A percentile compares a stretch with the other conserved stretches of the same genome.
phyloP scores from a whole-genome alignment of 768 basidiomycete species.

The Auricularia auricula-judae region DNA sequence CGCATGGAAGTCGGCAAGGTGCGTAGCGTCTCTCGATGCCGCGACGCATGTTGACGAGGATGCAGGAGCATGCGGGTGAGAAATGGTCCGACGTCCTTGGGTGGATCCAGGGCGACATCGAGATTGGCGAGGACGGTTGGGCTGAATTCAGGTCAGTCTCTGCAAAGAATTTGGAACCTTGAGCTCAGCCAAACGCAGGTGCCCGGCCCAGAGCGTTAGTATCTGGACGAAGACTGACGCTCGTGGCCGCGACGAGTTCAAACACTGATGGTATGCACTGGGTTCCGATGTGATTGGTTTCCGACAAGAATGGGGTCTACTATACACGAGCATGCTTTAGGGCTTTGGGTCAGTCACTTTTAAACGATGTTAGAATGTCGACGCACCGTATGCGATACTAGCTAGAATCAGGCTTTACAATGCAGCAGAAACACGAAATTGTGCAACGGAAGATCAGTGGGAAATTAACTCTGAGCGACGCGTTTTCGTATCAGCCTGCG shows the following conservation, averaged over 20 bases:
- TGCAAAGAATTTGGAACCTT: background rate
- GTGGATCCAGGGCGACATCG: slow-evolving; percentile 31
- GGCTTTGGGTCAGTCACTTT: background rate
- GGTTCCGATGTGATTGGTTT: background rate
- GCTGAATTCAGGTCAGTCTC: slow-evolving; percentile 22
- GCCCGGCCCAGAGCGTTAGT: slow-evolving; percentile 24
- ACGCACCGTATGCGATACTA: too few species aligned
- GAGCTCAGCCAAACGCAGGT: slow-evolving; percentile 6
- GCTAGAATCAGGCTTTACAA: too few species aligned
- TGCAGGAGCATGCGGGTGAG: slow-evolving; percentile 29
- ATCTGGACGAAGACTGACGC: slow-evolving; percentile 32
- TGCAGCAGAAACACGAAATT: too few species aligned
- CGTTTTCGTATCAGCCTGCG: background rate
- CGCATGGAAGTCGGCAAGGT: slow-evolving; percentile 27
- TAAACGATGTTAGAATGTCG: too few species aligned
- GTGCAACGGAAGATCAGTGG: too few species aligned
- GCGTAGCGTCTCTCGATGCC: background rate
- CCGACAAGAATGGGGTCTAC: background rate
- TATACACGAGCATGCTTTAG: background rate
- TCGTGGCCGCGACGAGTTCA: slow-evolving; percentile 26
- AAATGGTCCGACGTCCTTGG: slow-evolving; percentile 34
- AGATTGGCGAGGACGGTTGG: slow-evolving; percentile 35
- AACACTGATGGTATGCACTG: background rate
- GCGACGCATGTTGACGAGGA: slow-evolving; percentile 3
- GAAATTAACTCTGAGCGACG: too few species aligned